Evolutionary conservation across 2,329 filamentous ascomycete genomes (phyloP), one percentile per base, ranked within the genome.

Genomic region (Penicillium sp.): DNA sequence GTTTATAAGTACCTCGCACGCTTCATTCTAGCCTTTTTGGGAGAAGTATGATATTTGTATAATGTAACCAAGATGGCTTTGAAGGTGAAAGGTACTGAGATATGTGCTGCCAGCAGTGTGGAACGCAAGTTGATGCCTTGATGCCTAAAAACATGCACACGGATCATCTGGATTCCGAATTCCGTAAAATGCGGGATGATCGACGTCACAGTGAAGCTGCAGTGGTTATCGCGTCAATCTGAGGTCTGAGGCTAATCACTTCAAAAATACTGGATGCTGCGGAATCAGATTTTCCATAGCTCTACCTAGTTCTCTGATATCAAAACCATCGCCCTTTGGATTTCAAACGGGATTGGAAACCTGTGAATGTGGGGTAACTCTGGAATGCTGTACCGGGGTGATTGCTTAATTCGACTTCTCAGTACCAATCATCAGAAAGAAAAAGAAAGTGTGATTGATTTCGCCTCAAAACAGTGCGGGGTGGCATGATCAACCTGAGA

Each of bases 161-260:
- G 57, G 61, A 59, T 57, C 30, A 64, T 56, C 43, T 32, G 18
- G 41, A 9, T 16, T 47, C 61, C 61, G 55, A 59, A 26, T 11
- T 34, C 44, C 56, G 36, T 35, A 40, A 34, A 50, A 61, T 60
- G 62, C 60, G 60, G 62, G 61, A 61, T 65, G 62, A 65, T 65
- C 62, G 62, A 65, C 62, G 62, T 65, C 62, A 64, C 61, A 27
- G 41, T 43, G 43, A 53, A 59, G 47, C 13, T 45, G 41, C 41
- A 46, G 19, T 39, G 41, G 39, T 32, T 38, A 19, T 36, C 41
- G 16, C 48, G 41, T 51, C 48, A 51, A 39, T 38, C 48, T 46
- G 48, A 51, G 48, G 32, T 48, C 36, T 30, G 35, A 48, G 35
- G 27, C 13, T 30, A 16, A 30, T 50, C 30, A 44, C 30, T 51